Evolutionary conservation across 2,329 filamentous ascomycete genomes (phyloP).

Genomic region (Neonectria magnoliae): DNA sequence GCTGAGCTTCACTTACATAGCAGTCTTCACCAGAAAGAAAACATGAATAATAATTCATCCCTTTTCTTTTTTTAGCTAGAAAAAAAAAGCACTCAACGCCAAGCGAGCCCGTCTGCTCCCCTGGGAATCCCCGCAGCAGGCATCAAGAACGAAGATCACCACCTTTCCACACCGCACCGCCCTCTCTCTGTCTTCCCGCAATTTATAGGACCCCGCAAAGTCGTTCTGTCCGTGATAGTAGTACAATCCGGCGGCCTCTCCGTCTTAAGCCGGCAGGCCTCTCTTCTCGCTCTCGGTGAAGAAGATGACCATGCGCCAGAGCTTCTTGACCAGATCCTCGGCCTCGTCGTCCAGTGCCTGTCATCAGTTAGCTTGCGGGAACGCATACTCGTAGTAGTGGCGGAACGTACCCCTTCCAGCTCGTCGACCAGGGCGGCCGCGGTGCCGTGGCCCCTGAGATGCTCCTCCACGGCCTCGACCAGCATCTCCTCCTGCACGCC

Average conservation of each 20-base stretch:
- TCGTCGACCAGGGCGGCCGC: slow-evolving; percentile 87
- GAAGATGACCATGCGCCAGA: slow-evolving; percentile 99
- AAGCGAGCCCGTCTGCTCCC: not conserved
- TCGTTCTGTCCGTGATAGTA: slow-evolving; percentile 21
- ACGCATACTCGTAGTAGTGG: not conserved
- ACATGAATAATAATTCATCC: not conserved
- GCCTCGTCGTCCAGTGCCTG: slow-evolving; percentile 94
- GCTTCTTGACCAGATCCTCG: slow-evolving; percentile 91
- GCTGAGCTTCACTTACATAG: not conserved
- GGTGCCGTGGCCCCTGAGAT: slow-evolving; percentile 77
- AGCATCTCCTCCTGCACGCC: slow-evolving; percentile 96
- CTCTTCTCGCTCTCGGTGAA: slow-evolving; percentile 95
- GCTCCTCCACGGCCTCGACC: slow-evolving; percentile 90
- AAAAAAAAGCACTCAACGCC: slow-evolving; percentile 9
- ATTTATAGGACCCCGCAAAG: not conserved
- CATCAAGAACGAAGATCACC: slow-evolving; percentile 12
- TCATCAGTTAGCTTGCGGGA: slow-evolving; percentile 28
- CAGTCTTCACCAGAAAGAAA: not conserved
- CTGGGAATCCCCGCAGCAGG: slow-evolving; percentile 2
- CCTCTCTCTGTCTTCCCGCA: slow-evolving; percentile 10
- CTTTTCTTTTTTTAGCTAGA: slow-evolving; percentile 13
- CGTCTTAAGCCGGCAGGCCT: slow-evolving; percentile 74
- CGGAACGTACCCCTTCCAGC: slow-evolving; percentile 76
- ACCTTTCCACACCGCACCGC: slow-evolving; percentile 16
- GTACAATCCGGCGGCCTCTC: slow-evolving; percentile 24